Evolutionary conservation across 2,329 filamentous ascomycete species (phyloP), one percentile per base, ranked within the genome.

Genomic region (Didymella lethalis): DNA sequence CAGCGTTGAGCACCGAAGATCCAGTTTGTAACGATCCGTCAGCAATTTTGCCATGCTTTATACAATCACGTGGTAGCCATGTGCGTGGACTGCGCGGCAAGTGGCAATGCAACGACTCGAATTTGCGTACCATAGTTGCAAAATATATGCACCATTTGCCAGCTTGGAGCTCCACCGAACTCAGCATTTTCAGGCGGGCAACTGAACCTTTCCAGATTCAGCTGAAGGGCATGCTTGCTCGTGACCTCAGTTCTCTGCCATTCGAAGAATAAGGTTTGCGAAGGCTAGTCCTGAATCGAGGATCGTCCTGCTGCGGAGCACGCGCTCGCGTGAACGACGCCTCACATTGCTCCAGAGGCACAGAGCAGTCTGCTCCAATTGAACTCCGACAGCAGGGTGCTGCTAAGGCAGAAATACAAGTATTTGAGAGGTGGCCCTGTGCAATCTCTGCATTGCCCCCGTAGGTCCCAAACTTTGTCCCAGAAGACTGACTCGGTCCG

Each of bases 401-500:
- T 40, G 20, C 34, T 23, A 31, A 31, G 20, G 44, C 28, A 26
- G 20, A n/a, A 6, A 44, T 11, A 20, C 4, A 36, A 25, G 26
- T 23, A 34, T 45, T 52, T 34, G 26, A 26, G 38, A 45, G 28
- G n/a, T 32, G 36, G 32, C 38, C 44, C 26, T 48, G 36, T 47
- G 43, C 38, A 52, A 53, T 52, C 32, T 56, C 43, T 53, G 53
- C 53, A 36, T 25, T 26, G 61, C 59, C 59, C 64, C 60, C 52
- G 59, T 52, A 49, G 44, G 55, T 36, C 26, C 36, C 53, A 64
- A 64, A 68, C 59, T 61, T 59, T 53, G 29, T 41, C 46, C 31
- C n/a, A 40, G 48, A 46, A 45, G 54, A 57, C 61, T 68, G 66
- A 67, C 64, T 68, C 63, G 52, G 48, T 31, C 7, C 41, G 32